Conservation (phyloP, 768 basidiomycete species). For the Pulveroboletus sp. region DNA sequence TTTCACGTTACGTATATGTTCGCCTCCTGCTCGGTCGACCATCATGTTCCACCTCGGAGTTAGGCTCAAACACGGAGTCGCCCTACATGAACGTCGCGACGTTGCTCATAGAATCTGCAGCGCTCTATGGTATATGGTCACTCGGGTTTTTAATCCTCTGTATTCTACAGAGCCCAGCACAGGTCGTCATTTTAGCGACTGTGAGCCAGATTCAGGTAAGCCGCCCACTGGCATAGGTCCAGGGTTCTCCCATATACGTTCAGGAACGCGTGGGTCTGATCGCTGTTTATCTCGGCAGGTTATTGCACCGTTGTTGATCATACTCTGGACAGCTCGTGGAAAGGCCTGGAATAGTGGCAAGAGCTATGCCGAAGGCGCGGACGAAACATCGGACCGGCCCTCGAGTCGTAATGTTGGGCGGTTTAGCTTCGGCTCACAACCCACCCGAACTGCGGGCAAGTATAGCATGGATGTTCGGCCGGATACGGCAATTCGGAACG, state of each 20-base stretch:
- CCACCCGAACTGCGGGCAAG: not conserved
- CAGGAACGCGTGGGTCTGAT: too few relatives aligned
- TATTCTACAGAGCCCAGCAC: slow-evolving; percentile 12
- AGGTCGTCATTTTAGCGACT: slow-evolving; percentile 22
- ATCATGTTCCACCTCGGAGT: too few relatives aligned
- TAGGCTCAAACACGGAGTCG: slow-evolving; percentile 14
- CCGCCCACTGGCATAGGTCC: too few relatives aligned
- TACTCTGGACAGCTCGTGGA: slow-evolving; percentile 23
- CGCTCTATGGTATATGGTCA: slow-evolving; percentile 25
- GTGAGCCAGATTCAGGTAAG: slow-evolving; percentile 24
- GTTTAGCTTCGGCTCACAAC: slow-evolving; percentile 10
- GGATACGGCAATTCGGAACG: too few relatives aligned
- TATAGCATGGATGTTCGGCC: not conserved
- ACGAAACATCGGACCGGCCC: not conserved
- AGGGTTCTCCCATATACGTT: too few relatives aligned
- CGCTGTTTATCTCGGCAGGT: slow-evolving; percentile 6
- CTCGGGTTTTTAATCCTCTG: slow-evolving; percentile 21
- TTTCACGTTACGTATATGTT: not conserved
- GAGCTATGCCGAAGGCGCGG: not conserved
- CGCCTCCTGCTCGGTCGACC: not conserved
- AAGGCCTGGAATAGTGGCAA: slow-evolving; percentile 13
- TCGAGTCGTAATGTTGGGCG: not conserved
- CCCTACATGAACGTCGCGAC: slow-evolving; percentile 24
- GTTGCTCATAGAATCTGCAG: slow-evolving; percentile 24
- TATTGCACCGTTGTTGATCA: slow-evolving; percentile 26